Conservation (phyloP, 2,329 filamentous ascomycete genomes). For the Fusarium sterilihyphosum region DNA sequence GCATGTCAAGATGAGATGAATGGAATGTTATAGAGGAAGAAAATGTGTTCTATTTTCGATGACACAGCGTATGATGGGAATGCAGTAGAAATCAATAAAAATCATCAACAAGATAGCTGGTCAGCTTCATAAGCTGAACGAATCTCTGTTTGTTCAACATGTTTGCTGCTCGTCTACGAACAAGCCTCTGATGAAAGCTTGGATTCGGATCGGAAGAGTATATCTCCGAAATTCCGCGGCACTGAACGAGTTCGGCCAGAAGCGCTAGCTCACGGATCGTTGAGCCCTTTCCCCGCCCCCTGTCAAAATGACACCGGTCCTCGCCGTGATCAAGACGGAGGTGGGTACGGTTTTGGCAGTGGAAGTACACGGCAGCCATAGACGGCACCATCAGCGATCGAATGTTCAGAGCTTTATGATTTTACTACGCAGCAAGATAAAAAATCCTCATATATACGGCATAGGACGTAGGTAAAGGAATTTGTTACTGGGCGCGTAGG, state of each 20-base stretch:
- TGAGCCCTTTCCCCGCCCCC: conserved; percentile 26
- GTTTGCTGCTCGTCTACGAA: background rate
- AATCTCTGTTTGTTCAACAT: background rate
- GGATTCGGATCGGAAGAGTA: background rate
- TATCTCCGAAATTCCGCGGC: background rate
- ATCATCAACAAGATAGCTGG: conserved; percentile 1
- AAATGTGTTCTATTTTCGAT: conserved; percentile 22
- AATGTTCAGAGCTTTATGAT: too few relatives aligned
- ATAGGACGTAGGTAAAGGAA: background rate
- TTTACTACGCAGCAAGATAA: background rate
- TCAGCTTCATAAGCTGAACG: too few relatives aligned
- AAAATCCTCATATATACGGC: background rate
- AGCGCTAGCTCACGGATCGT: conserved; percentile 16
- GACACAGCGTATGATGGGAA: conserved; percentile 25
- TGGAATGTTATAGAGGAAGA: conserved; percentile 29
- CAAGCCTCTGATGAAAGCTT: background rate
- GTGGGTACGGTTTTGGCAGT: conserved; percentile 30
- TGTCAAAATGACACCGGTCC: conserved; percentile 19
- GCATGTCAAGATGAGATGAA: background rate
- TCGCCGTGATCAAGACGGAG: conserved; percentile 34
- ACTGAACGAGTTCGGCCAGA: background rate
- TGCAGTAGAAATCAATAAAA: conserved; percentile 5
- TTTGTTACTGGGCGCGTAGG: background rate
- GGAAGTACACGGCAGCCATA: background rate
- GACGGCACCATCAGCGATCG: background rate